Evolutionary conservation across 305 asterid species (phyloP).

Genomic region (Euphrasia arctica): DNA sequence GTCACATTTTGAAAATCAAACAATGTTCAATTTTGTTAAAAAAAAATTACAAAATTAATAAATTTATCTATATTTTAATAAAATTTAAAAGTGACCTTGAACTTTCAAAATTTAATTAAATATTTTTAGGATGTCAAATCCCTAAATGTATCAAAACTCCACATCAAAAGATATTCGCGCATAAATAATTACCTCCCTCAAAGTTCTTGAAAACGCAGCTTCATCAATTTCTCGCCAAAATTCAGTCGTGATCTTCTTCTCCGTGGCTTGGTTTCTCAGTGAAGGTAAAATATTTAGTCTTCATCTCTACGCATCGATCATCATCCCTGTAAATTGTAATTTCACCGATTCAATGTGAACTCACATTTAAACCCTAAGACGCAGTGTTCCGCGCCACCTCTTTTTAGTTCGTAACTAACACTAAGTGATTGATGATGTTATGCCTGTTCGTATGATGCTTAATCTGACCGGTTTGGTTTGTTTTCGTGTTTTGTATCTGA

Average conservation of each 20-base stretch:
- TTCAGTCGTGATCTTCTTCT: background rate
- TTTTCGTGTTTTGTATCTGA: slow-evolving; percentile 10
- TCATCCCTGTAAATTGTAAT: background rate
- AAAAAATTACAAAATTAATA: too few relatives aligned
- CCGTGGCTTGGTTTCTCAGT: background rate
- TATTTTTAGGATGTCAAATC: background rate
- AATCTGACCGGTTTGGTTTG: slow-evolving; percentile 3
- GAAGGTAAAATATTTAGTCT: slow-evolving; percentile 16
- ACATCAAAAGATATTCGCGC: slow-evolving; percentile 11
- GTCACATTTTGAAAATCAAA: too few relatives aligned
- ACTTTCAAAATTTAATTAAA: too few relatives aligned
- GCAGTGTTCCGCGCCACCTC: slow-evolving; percentile 12
- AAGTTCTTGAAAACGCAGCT: slow-evolving; percentile 16
- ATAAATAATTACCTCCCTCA: too few relatives aligned
- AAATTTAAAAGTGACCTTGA: too few relatives aligned
- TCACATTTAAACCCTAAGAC: slow-evolving; percentile 9
- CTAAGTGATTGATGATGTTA: background rate
- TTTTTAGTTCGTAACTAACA: background rate
- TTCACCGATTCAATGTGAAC: slow-evolving; percentile 14
- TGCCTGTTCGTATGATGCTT: slow-evolving; percentile 15
- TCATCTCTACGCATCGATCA: slow-evolving; percentile 18
- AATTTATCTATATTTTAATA: too few relatives aligned
- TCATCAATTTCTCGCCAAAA: slow-evolving; percentile 14
- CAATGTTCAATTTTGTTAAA: too few relatives aligned
- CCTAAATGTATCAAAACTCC: slow-evolving; percentile 6